Percentiles rank a stretch among this genome's conserved stretches.
Evolutionary conservation across 1,284 basidiomycete genomes (phyloP).

Genomic region (Sanguinoderma infundibulare): DNA sequence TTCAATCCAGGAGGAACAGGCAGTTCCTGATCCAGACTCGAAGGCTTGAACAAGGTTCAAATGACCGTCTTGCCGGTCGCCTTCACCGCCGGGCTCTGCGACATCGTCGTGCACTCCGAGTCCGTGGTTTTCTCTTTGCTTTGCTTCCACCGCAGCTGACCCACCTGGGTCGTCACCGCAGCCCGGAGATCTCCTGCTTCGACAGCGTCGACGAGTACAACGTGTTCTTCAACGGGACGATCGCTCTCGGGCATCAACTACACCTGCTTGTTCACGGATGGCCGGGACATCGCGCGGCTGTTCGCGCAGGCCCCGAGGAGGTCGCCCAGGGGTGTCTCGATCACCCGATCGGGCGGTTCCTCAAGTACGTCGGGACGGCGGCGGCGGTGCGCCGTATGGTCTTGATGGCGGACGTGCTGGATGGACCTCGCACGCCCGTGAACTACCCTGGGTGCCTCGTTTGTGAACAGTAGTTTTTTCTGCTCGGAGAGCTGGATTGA

Average conservation of each 20-base stretch:
- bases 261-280: conserved; percentile 13
- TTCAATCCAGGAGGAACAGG: conserved; percentile 24
- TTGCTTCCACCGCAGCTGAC: too few species aligned
- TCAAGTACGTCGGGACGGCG: conserved; percentile 24
- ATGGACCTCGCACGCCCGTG: conserved; percentile 14
- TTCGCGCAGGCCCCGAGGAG: conserved; percentile 15
- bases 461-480: conserved; percentile 27
- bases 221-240: conserved; percentile 16
- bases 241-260: conserved; percentile 14
- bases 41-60: not conserved
- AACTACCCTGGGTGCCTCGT: conserved; percentile 20
- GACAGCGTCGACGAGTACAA: conserved; percentile 4
- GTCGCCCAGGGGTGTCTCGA: conserved; percentile 14
- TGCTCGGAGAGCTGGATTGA: too few species aligned
- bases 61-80: conserved; percentile 1
- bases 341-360: conserved; percentile 1
- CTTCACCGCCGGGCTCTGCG: conserved; percentile 11
- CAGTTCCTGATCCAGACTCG: conserved; percentile 7
- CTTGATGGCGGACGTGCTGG: conserved; percentile 22
- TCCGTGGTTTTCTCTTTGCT: not conserved
- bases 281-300: conserved; percentile 4
- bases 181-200: conserved; percentile 21
- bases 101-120: not conserved
- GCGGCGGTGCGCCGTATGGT: conserved; percentile 24
- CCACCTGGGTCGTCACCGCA: too few species aligned